phyloP scores from a whole-genome alignment of 192 early-diverging fungal species.

The Coemansia reversa region DNA sequence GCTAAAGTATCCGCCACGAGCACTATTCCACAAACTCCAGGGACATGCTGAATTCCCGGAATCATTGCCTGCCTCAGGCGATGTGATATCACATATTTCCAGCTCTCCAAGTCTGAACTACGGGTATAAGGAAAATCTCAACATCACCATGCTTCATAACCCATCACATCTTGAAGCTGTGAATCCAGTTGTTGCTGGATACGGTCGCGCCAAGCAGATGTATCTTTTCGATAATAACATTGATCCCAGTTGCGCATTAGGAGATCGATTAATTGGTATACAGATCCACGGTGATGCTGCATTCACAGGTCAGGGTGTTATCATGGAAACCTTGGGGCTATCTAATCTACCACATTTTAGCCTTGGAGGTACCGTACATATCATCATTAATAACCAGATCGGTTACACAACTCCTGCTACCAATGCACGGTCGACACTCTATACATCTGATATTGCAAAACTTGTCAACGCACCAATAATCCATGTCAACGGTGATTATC shows the following conservation, averaged over 20 bases:
- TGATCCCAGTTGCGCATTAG: slow-evolving; percentile 73
- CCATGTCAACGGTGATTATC: slow-evolving; percentile 94
- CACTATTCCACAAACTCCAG: slow-evolving; percentile 92
- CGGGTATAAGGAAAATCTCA: slow-evolving; percentile 56
- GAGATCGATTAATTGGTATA: slow-evolving; percentile 91
- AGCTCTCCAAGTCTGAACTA: slow-evolving; percentile 78
- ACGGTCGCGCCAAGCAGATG: slow-evolving; percentile 94
- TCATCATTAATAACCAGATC: slow-evolving; percentile 98
- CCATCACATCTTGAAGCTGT: slow-evolving; percentile 97
- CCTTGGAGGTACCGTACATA: slow-evolving; percentile 91
- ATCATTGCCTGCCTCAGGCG: slow-evolving; percentile 75
- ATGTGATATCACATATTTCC: slow-evolving; percentile 90
- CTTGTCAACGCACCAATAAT: slow-evolving; percentile 95
- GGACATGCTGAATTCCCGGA: slow-evolving; percentile 89
- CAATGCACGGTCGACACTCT: slow-evolving; percentile 88
- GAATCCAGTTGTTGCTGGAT: slow-evolving; percentile 95
- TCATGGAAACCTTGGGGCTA: slow-evolving; percentile 93
- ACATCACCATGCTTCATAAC: slow-evolving; percentile 92
- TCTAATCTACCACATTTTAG: slow-evolving; percentile 96
- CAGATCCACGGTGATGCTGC: slow-evolving; percentile 95
- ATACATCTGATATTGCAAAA: slow-evolving; percentile 94
- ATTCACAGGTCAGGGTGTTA: slow-evolving; percentile 85
- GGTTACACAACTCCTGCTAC: slow-evolving; percentile 95
- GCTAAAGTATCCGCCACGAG: slow-evolving; percentile 74
- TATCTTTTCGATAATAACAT: slow-evolving; percentile 65